Evolutionary conservation across 2,329 filamentous ascomycete genomes (phyloP), one percentile per base, ranked within the genome.

Genomic region (Didymella arachidicola): DNA sequence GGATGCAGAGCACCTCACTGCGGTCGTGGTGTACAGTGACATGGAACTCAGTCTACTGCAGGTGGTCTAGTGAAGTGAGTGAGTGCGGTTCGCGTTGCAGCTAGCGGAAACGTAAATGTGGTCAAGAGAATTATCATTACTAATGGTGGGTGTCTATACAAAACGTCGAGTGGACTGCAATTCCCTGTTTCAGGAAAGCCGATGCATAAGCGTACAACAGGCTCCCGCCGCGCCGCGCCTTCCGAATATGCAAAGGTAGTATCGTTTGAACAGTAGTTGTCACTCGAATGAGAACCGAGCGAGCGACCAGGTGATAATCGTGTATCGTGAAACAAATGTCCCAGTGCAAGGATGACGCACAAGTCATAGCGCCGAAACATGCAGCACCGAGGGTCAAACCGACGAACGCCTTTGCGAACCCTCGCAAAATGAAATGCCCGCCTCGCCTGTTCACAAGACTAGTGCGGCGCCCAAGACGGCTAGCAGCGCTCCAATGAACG

Each of bases 381-480:
- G n/a, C 27, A 43, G 27, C 18, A 19, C 27, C 12, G 38, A 16
- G 26, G 7, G 12, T 12, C 27, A 32, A 32, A 32, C 12, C 12
- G 32, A 25, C n/a, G 19, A 10, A 30, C 14, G 18, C 7, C 14
- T 30, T 3, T 14, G 12, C 14, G 12, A 25, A 12, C 18, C 26
- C 27, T 44, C 3, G 19, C 16, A 44, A 10, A 29, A 29, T 3
- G 27, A 7, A 26, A 36, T 2, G 19, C 7, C 26, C 18, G 3
- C 11, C 19, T 5, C 18, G 19, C 18, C 5, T 11, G n/a, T 38
- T 51, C 61, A 68, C 25, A 66, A 46, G 14, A 62, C 34, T 25
- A 68, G 29, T 12, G 61, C 61, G 42, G 61, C 58, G 25, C 59
- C 64, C 8, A 67, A 30, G 43, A 61, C 34, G 10, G 53, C 45